Conservation (phyloP, 139 green algal genomes). For the Chlamydomonas incerta region DNA sequence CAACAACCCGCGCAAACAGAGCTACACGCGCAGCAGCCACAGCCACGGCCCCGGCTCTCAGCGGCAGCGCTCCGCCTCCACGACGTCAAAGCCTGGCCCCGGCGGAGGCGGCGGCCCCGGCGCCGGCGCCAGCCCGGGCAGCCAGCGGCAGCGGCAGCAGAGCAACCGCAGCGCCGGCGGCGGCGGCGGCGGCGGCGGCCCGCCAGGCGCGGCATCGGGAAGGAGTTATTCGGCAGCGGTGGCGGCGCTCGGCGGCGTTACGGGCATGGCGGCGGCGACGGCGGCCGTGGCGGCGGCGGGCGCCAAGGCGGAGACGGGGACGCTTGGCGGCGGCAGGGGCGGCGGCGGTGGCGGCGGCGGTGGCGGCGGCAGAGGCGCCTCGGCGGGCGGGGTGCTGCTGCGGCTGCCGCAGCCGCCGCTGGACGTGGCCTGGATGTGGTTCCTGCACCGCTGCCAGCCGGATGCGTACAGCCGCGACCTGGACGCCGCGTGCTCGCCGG, state of each 20-base stretch:
- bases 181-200: neutral
- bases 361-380: neutral
- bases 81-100: too few relatives aligned
- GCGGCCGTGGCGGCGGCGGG: too few relatives aligned
- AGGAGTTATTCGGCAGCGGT: neutral
- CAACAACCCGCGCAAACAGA: neutral
- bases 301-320: neutral
- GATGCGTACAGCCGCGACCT: neutral
- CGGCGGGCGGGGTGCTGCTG: neutral
- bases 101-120: too few relatives aligned
- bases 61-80: too few relatives aligned
- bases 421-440: constrained; percentile 18
- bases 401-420: constrained; percentile 13
- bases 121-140: neutral
- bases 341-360: neutral
- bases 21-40: too few relatives aligned
- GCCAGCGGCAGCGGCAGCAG: neutral
- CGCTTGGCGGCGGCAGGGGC: neutral
- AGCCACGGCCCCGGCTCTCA: neutral
- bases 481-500: neutral
- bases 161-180: neutral
- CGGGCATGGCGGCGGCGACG: too few relatives aligned
- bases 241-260: too few relatives aligned
- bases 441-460: constrained; percentile 25
- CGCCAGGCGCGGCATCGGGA: neutral